Percentiles rank a stretch among this genome's conserved stretches.
These are phyloP conservation scores for Trichosporon inkin DNA, from an alignment of 1,284 basidiomycete species.

Conservation along the genomic window DNA sequence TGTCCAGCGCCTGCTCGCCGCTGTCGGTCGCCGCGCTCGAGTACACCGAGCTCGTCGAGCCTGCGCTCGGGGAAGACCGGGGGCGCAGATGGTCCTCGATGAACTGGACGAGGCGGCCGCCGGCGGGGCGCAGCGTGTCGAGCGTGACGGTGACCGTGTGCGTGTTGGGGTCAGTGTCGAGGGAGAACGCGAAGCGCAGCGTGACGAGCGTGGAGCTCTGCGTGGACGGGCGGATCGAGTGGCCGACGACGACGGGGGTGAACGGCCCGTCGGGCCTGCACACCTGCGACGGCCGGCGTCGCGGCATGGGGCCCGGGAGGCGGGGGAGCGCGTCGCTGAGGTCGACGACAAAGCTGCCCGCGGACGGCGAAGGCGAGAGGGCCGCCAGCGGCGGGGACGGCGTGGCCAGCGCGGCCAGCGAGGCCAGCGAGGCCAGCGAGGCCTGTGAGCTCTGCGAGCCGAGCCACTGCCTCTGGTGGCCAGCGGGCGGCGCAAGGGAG, in stretches of 20 bases:
- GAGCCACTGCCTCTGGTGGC: not conserved
- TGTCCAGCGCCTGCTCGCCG: slow-evolving; percentile 21
- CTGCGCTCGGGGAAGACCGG: not conserved
- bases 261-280: not conserved
- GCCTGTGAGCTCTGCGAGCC: not conserved
- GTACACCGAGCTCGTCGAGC: not conserved
- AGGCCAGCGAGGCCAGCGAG: not conserved
- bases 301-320: not conserved
- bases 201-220: slow-evolving; percentile 22
- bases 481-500: not conserved
- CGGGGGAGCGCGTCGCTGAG: not conserved
- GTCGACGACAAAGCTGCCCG: not conserved
- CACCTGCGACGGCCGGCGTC: not conserved
- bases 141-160: slow-evolving; percentile 28
- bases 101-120: slow-evolving; percentile 23
- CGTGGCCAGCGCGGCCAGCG: not conserved
- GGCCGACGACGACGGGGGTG: slow-evolving; percentile 14
- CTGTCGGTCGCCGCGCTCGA: slow-evolving; percentile 5
- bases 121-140: slow-evolving; percentile 26
- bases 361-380: not conserved
- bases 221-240: slow-evolving; percentile 7
- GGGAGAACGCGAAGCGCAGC: slow-evolving; percentile 31
- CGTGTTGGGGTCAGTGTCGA: slow-evolving; percentile 28
- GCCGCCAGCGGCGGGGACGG: not conserved
- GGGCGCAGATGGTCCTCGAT: slow-evolving; percentile 21